These are phyloP conservation scores for Ilyonectria sp. DNA, from an alignment of 2,329 filamentous ascomycete species.

Conservation along the genomic window DNA sequence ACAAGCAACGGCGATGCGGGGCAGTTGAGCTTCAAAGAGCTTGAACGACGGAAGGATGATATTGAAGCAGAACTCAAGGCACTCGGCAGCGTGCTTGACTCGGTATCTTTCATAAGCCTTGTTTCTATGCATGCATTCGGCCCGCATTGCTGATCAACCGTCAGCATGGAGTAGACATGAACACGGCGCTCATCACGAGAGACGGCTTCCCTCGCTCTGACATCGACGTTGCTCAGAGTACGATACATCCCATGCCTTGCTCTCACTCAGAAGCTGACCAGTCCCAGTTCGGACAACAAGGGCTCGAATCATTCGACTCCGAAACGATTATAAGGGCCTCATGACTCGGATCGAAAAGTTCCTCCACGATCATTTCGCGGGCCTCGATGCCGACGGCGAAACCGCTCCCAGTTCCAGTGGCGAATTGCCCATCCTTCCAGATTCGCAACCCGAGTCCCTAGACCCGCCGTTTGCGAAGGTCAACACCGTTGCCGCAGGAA, in stretches of 20 bases:
- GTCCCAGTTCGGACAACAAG: slow-evolving; percentile 90
- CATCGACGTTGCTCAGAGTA: slow-evolving; percentile 95
- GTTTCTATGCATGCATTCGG: background rate
- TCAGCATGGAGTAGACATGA: slow-evolving; percentile 95
- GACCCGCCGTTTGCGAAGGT: slow-evolving; percentile 83
- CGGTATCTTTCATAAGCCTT: slow-evolving; percentile 69
- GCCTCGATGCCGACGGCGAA: slow-evolving; percentile 64
- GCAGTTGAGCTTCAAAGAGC: slow-evolving; percentile 81
- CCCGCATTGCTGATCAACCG: slow-evolving; percentile 38
- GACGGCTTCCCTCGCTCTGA: slow-evolving; percentile 95
- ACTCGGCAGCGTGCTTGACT: slow-evolving; percentile 88
- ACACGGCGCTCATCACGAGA: slow-evolving; percentile 85
- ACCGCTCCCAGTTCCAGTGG: slow-evolving; percentile 40
- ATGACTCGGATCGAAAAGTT: slow-evolving; percentile 88
- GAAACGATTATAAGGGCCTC: slow-evolving; percentile 93
- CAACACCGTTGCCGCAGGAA: slow-evolving; percentile 83
- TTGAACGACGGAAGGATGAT: slow-evolving; percentile 87
- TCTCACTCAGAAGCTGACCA: slow-evolving; percentile 33
- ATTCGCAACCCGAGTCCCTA: slow-evolving; percentile 47
- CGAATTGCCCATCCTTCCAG: slow-evolving; percentile 50
- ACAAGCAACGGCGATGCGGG: slow-evolving; percentile 72
- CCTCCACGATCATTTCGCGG: slow-evolving; percentile 93
- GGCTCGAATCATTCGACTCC: slow-evolving; percentile 87
- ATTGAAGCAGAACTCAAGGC: slow-evolving; percentile 90
- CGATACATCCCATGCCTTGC: slow-evolving; percentile 40